These are phyloP conservation scores for Suhomyces coccinellae DNA, from an alignment of 1,139 yeast genomes.

Conservation along the genomic window DNA sequence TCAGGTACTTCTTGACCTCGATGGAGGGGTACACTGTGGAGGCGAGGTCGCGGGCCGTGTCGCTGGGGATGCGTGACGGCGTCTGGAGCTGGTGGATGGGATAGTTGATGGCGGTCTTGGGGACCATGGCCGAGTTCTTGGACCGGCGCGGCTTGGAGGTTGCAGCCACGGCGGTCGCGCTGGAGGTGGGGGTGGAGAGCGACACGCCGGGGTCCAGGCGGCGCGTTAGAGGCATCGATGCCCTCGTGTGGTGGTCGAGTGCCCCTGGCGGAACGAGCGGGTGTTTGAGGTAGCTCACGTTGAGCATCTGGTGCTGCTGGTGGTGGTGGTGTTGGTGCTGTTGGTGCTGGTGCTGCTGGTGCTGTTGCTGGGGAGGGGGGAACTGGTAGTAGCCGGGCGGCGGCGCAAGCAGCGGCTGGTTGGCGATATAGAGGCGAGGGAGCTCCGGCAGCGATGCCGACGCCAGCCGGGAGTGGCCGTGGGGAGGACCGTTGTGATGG, in stretches of 20 bases:
- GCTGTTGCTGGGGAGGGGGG: not conserved
- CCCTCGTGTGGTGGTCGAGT: not conserved
- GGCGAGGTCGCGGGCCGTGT: slow-evolving; percentile 27
- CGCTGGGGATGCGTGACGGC: slow-evolving; percentile 22
- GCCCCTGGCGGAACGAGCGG: slow-evolving; percentile 10
- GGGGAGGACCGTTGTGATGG: not conserved
- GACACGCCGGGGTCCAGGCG: not conserved
- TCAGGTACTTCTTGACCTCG: slow-evolving; percentile 66
- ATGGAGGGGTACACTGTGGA: slow-evolving; percentile 37
- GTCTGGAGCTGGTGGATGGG: slow-evolving; percentile 22
- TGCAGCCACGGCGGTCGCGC: not conserved
- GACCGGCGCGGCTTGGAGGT: slow-evolving; percentile 4
- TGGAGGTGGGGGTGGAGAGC: not conserved
- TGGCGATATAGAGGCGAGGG: not conserved
- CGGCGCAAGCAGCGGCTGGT: not conserved
- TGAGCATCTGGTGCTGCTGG: slow-evolving; percentile 2
- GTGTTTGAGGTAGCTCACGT: slow-evolving; percentile 6
- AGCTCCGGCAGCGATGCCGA: not conserved
- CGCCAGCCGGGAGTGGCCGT: not conserved
- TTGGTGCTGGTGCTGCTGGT: too few relatives aligned
- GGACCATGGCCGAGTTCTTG: slow-evolving; percentile 7
- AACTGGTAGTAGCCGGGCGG: not conserved
- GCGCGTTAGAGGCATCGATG: not conserved
- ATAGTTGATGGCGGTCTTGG: slow-evolving; percentile 20
- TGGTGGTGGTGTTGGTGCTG: too few relatives aligned